phyloP scores from a whole-genome alignment of 2,329 filamentous ascomycete genomes.

The Calonectria hongkongensis region DNA sequence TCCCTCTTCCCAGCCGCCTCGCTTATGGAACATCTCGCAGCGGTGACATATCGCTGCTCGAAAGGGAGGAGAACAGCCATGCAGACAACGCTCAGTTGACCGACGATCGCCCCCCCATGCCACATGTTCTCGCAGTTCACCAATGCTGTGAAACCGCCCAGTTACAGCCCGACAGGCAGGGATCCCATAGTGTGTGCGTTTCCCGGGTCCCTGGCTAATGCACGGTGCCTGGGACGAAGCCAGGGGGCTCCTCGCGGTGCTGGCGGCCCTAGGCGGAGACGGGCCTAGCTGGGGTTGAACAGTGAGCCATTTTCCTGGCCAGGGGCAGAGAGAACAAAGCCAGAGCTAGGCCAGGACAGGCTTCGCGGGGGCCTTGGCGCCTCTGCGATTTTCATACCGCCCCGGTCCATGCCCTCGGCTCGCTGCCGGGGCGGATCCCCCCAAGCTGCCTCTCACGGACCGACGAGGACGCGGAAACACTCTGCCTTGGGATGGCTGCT shows the following conservation, averaged over 20 bases:
- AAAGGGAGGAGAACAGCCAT: background rate
- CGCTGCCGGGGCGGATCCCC: slow-evolving; percentile 48
- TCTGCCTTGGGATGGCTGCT: background rate
- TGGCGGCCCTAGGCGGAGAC: slow-evolving; percentile 43
- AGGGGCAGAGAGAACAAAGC: slow-evolving; percentile 25
- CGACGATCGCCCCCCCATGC: slow-evolving; percentile 42
- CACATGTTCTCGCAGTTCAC: slow-evolving; percentile 31
- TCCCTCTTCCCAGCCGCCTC: slow-evolving; percentile 25
- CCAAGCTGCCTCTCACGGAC: slow-evolving; percentile 32
- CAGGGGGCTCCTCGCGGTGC: slow-evolving; percentile 21
- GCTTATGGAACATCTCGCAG: background rate
- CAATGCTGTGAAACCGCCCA: slow-evolving; percentile 42
- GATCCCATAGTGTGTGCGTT: slow-evolving; percentile 52
- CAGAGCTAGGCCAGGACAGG: slow-evolving; percentile 15
- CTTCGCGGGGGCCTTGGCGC: background rate
- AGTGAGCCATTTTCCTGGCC: slow-evolving; percentile 53
- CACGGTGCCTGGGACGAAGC: slow-evolving; percentile 50
- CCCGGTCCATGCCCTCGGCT: slow-evolving; percentile 46
- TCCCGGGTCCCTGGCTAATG: slow-evolving; percentile 54
- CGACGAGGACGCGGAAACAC: slow-evolving; percentile 24
- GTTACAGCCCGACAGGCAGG: slow-evolving; percentile 39
- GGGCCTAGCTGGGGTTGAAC: slow-evolving; percentile 36
- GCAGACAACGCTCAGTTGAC: slow-evolving; percentile 9
- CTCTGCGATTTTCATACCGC: slow-evolving; percentile 40
- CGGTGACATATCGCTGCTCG: slow-evolving; percentile 30